Conservation (phyloP, 768 basidiomycete species). For the Leucosporidium yakuticum region DNA sequence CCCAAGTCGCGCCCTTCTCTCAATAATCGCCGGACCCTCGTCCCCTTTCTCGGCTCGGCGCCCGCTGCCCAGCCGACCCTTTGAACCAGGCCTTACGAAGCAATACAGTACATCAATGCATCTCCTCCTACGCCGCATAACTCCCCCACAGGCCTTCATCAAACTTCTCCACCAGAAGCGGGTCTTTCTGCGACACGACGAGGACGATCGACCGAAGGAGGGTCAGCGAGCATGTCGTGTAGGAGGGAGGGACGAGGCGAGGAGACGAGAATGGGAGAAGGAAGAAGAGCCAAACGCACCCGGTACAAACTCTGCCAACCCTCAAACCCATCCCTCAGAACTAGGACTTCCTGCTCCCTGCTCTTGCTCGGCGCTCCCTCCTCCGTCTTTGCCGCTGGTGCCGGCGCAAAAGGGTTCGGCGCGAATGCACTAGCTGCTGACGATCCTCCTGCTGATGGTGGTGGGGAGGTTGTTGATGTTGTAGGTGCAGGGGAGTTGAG, state of each 20-base stretch:
- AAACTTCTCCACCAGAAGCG: constrained; percentile 23
- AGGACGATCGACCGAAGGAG: no score
- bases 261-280: no score
- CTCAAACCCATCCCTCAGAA: constrained; percentile 25
- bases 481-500: neutral
- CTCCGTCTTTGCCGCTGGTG: neutral
- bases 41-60: no score
- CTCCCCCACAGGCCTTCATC: constrained; percentile 14
- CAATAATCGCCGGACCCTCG: no score
- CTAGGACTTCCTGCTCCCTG: constrained; percentile 20
- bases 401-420: constrained; percentile 13
- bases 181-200: constrained; percentile 11
- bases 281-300: neutral
- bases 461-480: neutral
- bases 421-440: constrained; percentile 9
- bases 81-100: no score
- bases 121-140: no score
- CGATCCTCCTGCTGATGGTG: neutral
- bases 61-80: no score
- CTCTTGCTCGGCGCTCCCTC: neutral
- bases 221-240: no score
- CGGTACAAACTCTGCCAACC: constrained; percentile 24
- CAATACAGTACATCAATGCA: no score
- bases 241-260: no score
- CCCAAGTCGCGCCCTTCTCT: no score